Evolutionary conservation across 129 eudicot genomes (phyloP).

Genomic region (Erigeron canadensis): DNA sequence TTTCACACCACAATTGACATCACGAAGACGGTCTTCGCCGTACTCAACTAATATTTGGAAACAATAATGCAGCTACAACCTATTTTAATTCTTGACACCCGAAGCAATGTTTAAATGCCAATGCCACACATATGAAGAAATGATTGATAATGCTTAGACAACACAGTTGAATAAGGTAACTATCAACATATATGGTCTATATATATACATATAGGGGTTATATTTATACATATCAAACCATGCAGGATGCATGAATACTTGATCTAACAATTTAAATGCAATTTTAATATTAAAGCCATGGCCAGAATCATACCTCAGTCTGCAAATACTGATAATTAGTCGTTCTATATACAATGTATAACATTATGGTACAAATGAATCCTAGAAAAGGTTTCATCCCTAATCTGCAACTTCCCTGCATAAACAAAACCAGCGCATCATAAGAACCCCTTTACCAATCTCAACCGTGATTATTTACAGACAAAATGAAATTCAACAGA

Average conservation of each 20-base stretch:
- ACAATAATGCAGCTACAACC: background rate
- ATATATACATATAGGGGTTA: too few species aligned
- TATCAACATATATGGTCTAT: background rate
- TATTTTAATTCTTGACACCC: background rate
- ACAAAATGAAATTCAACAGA: constrained; percentile 1
- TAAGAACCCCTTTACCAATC: constrained; percentile 19
- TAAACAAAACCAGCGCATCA: constrained; percentile 16
- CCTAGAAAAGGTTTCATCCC: constrained; percentile 82
- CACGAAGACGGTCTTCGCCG: background rate
- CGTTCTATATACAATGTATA: constrained; percentile 88
- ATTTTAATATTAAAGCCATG: background rate
- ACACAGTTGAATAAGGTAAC: background rate
- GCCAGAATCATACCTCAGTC: constrained; percentile 66
- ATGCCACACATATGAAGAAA: background rate
- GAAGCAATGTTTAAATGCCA: background rate
- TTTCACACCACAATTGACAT: background rate
- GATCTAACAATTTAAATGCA: constrained; percentile 21
- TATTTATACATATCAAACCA: background rate
- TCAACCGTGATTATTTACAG: constrained; percentile 5
- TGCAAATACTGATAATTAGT: constrained; percentile 81
- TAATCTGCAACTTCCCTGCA: constrained; percentile 63
- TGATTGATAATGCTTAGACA: background rate
- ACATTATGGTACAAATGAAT: constrained; percentile 67
- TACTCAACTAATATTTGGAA: background rate
- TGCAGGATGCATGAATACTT: constrained; percentile 6